phyloP scores from a whole-genome alignment of 2,329 filamentous ascomycete species.

The Colletotrichum sojae region DNA sequence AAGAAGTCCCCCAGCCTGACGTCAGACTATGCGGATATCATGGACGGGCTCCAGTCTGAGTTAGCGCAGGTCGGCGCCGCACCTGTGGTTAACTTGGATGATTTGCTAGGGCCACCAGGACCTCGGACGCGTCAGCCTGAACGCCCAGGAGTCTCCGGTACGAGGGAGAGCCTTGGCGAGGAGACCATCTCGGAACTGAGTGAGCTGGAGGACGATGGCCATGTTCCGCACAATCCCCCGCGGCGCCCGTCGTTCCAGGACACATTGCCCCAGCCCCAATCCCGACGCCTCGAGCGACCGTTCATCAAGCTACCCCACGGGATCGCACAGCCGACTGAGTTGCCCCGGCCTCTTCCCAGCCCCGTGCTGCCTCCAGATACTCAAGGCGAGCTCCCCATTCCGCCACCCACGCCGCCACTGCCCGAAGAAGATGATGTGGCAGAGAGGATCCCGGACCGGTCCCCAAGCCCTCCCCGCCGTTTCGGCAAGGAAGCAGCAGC shows the following conservation, averaged over 20 bases:
- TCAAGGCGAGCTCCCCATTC: conserved; percentile 30
- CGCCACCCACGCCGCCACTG: conserved; percentile 35
- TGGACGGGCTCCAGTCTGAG: conserved; percentile 59
- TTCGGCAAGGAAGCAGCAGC: conserved; percentile 7
- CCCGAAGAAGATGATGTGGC: conserved; percentile 28
- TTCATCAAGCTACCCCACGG: conserved; percentile 22
- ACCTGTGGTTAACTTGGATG: conserved; percentile 43
- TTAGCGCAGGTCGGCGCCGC: conserved; percentile 50
- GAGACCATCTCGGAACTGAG: conserved; percentile 65
- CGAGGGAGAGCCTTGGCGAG: conserved; percentile 39
- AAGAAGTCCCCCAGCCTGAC: conserved; percentile 47
- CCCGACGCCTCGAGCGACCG: conserved; percentile 3
- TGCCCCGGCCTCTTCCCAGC: conserved; percentile 21
- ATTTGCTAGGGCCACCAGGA: conserved; percentile 41
- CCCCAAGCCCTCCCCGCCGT: conserved; percentile 27
- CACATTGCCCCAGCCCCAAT: background rate
- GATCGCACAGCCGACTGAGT: conserved; percentile 8
- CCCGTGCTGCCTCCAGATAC: conserved; percentile 32
- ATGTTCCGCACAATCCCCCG: conserved; percentile 15
- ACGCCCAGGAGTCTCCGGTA: conserved; percentile 33
- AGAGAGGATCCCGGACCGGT: conserved; percentile 2
- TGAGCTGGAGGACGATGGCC: conserved; percentile 65
- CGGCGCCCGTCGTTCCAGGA: conserved; percentile 29
- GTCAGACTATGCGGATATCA: conserved; percentile 60
- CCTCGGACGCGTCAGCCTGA: conserved; percentile 27